Conservation (phyloP, 2,329 filamentous ascomycete genomes). For the Beauveria australis region DNA sequence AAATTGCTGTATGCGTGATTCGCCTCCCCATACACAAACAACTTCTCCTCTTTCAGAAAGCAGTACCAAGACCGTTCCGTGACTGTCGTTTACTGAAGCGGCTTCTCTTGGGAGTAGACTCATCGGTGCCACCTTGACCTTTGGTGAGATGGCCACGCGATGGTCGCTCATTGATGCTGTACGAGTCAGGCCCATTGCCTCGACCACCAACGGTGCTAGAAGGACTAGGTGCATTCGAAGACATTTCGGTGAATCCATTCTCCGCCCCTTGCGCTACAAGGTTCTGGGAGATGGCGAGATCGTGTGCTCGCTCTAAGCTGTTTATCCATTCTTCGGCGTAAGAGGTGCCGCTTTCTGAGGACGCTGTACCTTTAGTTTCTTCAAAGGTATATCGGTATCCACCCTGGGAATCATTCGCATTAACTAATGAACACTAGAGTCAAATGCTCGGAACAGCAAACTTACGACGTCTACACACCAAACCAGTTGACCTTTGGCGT, state of each 20-base stretch:
- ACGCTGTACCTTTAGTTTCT: conserved; percentile 64
- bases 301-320: conserved; percentile 74
- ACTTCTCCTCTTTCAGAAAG: conserved; percentile 49
- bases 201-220: conserved; percentile 61
- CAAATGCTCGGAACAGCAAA: conserved; percentile 15
- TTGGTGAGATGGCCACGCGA: conserved; percentile 52
- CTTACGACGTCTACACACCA: conserved; percentile 94
- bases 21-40: not conserved
- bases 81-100: conserved; percentile 88
- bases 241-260: conserved; percentile 58
- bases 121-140: conserved; percentile 47
- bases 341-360: conserved; percentile 52
- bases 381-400: conserved; percentile 92
- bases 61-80: conserved; percentile 85
- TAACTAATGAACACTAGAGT: conserved; percentile 8
- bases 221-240: conserved; percentile 67
- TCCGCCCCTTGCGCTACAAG: conserved; percentile 59
- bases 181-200: conserved; percentile 44
- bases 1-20: not conserved
- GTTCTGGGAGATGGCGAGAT: conserved; percentile 71
- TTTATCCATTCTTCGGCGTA: conserved; percentile 90
- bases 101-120: conserved; percentile 46
- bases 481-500: conserved; percentile 77
- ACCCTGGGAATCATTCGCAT: conserved; percentile 46
- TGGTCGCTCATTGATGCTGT: conserved; percentile 41